Conservation (phyloP, 1,284 basidiomycete species). For the Ganoderma sp. region DNA sequence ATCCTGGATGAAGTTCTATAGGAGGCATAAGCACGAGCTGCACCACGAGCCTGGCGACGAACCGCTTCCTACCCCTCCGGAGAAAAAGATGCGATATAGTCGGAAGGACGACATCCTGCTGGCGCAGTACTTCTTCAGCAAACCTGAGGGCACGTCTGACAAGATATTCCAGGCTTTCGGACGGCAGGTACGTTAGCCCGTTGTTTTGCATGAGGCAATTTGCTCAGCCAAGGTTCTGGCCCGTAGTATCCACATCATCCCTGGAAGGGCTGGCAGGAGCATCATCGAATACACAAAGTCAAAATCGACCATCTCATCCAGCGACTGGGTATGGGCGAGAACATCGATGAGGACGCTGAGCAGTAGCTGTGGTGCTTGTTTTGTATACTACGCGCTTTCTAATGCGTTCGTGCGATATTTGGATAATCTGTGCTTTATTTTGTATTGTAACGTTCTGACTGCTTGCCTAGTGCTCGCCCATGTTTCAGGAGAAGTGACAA, state of each 20-base stretch:
- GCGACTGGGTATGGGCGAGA: constrained; percentile 61
- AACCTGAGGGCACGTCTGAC: constrained; percentile 79
- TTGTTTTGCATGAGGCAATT: background rate
- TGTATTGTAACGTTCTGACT: background rate
- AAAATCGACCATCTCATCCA: constrained; percentile 81
- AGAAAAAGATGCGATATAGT: constrained; percentile 85
- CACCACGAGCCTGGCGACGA: constrained; percentile 65
- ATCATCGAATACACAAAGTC: constrained; percentile 81
- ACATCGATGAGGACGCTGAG: constrained; percentile 47
- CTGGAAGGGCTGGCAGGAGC: constrained; percentile 90
- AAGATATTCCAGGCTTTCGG: constrained; percentile 81
- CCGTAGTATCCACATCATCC: constrained; percentile 80
- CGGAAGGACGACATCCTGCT: constrained; percentile 75
- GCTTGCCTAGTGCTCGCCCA: background rate
- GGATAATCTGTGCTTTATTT: background rate
- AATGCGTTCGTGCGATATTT: background rate
- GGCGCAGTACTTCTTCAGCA: constrained; percentile 70
- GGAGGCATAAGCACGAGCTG: constrained; percentile 81
- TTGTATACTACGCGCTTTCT: background rate
- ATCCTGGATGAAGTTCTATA: constrained; percentile 90
- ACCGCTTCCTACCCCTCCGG: constrained; percentile 72
- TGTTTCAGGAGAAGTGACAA: background rate
- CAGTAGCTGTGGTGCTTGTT: constrained; percentile 15
- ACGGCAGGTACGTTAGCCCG: constrained; percentile 52
- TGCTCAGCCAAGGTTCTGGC: background rate